Percentiles rank a stretch among this genome's conserved stretches.
phyloP scores from a whole-genome alignment of 495 filamentous ascomycete species.

The Pyrenula aspistea region DNA sequence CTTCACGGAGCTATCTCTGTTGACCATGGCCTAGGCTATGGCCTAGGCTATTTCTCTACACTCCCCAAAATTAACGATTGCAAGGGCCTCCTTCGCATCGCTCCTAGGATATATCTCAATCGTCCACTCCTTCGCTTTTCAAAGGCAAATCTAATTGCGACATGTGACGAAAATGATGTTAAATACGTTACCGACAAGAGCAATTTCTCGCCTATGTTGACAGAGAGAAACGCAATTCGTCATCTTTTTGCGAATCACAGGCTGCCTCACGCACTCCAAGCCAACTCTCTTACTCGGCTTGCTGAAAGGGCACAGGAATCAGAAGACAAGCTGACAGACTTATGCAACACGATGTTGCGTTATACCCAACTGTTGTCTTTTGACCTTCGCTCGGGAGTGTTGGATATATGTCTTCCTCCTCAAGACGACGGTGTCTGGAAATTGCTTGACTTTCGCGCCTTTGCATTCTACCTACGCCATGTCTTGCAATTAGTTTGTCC shows the following conservation, averaged over 20 bases:
- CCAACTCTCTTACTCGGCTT: conserved; percentile 41
- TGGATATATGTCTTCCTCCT: neutral
- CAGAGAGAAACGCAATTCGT: conserved; percentile 69
- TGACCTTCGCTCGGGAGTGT: neutral
- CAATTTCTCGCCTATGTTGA: conserved; percentile 70
- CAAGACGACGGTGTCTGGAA: neutral
- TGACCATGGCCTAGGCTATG: no score
- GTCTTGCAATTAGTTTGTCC: neutral
- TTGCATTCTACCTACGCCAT: neutral
- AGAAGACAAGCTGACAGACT: neutral
- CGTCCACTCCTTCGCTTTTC: conserved; percentile 64
- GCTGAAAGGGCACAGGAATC: neutral
- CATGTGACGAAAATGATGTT: conserved; percentile 52
- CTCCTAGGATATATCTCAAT: conserved; percentile 51
- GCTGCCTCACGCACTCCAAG: conserved; percentile 59
- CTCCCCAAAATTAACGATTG: neutral
- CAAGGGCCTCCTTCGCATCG: conserved; percentile 31
- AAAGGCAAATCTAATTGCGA: conserved; percentile 61
- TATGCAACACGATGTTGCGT: neutral
- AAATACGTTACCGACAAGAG: conserved; percentile 76
- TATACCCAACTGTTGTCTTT: neutral
- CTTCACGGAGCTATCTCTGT: neutral
- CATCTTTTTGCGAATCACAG: conserved; percentile 41
- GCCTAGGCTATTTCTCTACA: no score
- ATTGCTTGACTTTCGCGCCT: neutral